Evolutionary conservation across 2,329 filamentous ascomycete genomes (phyloP), one percentile per base, ranked within the genome.

Genomic region (Pezicula neosporulosa): DNA sequence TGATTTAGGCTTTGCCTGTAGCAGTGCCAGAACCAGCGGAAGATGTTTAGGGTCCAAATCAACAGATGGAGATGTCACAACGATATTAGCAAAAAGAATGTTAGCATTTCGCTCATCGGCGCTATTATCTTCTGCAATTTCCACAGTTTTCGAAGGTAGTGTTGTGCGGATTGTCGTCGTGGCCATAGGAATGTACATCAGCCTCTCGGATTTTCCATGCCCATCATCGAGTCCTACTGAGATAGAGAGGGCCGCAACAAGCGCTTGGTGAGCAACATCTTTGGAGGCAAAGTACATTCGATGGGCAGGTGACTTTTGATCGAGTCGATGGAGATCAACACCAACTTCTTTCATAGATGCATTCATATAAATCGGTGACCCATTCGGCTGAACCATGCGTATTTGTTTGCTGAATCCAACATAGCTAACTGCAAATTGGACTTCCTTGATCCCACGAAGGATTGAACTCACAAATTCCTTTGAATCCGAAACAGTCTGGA

Each of bases 271-370:
- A 12, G 94, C 94, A 63, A 97, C 85, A 66, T 97, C 94, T 55
- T 90, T 87, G 19, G 87, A 84, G 2, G 92, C 89, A 66, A 99
- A 99, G 70, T 99, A 97, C 94, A 97, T 99, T 56, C 94, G 85
- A 75, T 99, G 94, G 0, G 93, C 91, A 1, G 94, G 91, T 15
- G 92, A 96, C 62, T 90, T 93, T 39, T 90, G 87, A 66, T 99
- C 93, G 49, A 99, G 80, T 19, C 93, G 85, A 66, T 97, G 87
- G 38, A 99, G 75, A 65, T 99, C 94, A 65, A 99, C 81, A 54
- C 93, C 93, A 39, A 99, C 84, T 67, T 99, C 95, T 68, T 99
- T 97, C 81, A 96, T 96, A 6, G 93, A 91, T 42, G 92, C 81
- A 64, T 93, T 96, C 54, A 97, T 77, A 53, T 88, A 83, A 7